These are phyloP conservation scores for Aspergillus texensis DNA, from an alignment of 2,329 filamentous ascomycete species.

Conservation along the genomic window DNA sequence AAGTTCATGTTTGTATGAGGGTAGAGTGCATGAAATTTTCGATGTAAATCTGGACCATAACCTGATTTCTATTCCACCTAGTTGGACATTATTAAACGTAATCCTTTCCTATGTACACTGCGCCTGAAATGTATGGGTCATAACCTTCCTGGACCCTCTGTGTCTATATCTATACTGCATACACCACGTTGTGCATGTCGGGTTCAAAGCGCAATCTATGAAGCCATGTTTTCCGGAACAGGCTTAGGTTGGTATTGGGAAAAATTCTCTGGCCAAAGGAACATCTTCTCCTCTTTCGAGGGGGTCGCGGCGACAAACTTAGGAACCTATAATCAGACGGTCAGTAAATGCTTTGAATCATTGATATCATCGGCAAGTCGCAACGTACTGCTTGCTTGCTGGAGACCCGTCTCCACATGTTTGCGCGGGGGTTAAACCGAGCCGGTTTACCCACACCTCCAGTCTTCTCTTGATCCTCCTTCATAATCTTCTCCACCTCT, in stretches of 20 bases:
- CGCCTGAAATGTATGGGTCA: neutral
- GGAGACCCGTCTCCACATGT: constrained; percentile 66
- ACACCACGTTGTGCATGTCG: neutral
- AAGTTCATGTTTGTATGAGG: neutral
- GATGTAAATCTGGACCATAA: neutral
- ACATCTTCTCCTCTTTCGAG: constrained; percentile 61
- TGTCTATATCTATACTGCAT: neutral
- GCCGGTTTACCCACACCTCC: constrained; percentile 61
- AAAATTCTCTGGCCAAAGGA: constrained; percentile 65
- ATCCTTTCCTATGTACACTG: neutral
- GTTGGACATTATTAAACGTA: neutral
- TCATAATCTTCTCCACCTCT: constrained; percentile 60
- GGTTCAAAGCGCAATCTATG: neutral
- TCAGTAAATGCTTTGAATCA: neutral
- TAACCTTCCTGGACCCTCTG: neutral
- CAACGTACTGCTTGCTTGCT: constrained; percentile 57
- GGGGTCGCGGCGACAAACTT: constrained; percentile 56
- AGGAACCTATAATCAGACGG: constrained; percentile 40
- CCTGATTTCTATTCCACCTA: neutral
- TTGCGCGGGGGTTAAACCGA: constrained; percentile 68
- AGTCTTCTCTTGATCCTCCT: constrained; percentile 64
- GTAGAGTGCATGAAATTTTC: neutral
- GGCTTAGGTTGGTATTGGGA: constrained; percentile 46
- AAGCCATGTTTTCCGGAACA: constrained; percentile 17
- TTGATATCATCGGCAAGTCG: neutral